Evolutionary conservation across 108 stramenopile species (phyloP).

Genomic region (Stephanodiscus minutulus): DNA sequence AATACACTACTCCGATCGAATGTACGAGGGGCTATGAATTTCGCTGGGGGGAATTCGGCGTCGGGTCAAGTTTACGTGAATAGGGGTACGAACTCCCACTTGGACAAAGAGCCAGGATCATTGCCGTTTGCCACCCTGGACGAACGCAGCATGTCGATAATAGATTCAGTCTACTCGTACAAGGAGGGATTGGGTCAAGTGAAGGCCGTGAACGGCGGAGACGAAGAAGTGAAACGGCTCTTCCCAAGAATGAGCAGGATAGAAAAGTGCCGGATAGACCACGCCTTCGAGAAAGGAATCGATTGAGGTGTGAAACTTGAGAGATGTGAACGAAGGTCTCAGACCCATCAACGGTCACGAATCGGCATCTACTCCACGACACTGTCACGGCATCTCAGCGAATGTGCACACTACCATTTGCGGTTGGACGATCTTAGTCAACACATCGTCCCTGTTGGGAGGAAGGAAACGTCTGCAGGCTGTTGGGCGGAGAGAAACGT

Average conservation of each 20-base stretch:
- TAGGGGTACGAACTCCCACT: slow-evolving; percentile 19
- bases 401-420: no score
- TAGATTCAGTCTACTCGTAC: slow-evolving; percentile 35
- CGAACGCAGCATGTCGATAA: slow-evolving; percentile 35
- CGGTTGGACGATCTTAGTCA: no score
- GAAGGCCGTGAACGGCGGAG: slow-evolving; percentile 34
- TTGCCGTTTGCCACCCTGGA: slow-evolving; percentile 42
- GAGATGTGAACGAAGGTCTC: background rate
- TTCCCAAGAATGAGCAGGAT: slow-evolving; percentile 52
- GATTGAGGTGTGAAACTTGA: no score
- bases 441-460: no score
- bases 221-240: slow-evolving; percentile 32
- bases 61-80: slow-evolving; percentile 46
- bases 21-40: slow-evolving; percentile 41
- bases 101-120: slow-evolving; percentile 44
- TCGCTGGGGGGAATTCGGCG: slow-evolving; percentile 42
- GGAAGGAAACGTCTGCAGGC: no score
- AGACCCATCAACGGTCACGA: no score
- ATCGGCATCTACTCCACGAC: no score
- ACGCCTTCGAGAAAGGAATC: no score
- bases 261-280: slow-evolving; percentile 45
- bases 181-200: slow-evolving; percentile 45
- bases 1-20: slow-evolving; percentile 23
- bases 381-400: no score
- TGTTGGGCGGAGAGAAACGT: no score